Evolutionary conservation across 164 flowering plant genomes (phyloP), one percentile per base, ranked within the genome.

Genomic region (Piper betle): DNA sequence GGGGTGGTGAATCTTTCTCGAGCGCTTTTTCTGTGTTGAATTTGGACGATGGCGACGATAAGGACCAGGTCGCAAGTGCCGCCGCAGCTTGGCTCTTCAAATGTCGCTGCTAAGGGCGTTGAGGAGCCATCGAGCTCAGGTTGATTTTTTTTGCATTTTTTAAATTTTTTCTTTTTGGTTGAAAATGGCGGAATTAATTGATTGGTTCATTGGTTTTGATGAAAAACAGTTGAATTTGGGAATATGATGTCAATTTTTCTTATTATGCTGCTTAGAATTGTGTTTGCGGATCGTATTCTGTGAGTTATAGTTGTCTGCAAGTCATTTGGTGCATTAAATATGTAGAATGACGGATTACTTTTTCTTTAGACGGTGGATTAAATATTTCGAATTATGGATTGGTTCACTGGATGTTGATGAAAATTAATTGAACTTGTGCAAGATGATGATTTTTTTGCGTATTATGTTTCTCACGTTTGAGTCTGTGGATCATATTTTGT

Each of bases 11-110:
- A 72, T 59, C 50, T 60, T 65, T 80, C 43, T 57, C 77, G 39
- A 82, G 80, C 62, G 69, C 75, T 4, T 82, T 80, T 62, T 58
- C 81, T 2, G 71, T 77, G 55, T 76, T 82, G 20, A 74, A 71
- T 11, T 7, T 78, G 63, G 86, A 78, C 43, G 81, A 62, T 52
- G 77, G 60, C 16, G 86, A 77, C 70, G 77, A 74, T 33, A 58
- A 48, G 56, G 60, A 33, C 2, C 64, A 67, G 39, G 62, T 56
- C 25, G 41, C 39, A 11, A 6, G 43, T n/a, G 66, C 53, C 39
- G 33, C 37, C 63, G 57, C 50, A 2, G 1, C 50, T n/a, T n/a
- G n/a, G n/a, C n/a, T n/a, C n/a, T n/a, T n/a, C n/a, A 53, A 53
- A 16, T 53, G 52, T 13, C 19, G 43, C 64, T 15, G 56, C 52